Percentiles rank a stretch among this genome's conserved stretches.
phyloP scores from a whole-genome alignment of 2,329 filamentous ascomycete genomes.

The Neonectria faginata region DNA sequence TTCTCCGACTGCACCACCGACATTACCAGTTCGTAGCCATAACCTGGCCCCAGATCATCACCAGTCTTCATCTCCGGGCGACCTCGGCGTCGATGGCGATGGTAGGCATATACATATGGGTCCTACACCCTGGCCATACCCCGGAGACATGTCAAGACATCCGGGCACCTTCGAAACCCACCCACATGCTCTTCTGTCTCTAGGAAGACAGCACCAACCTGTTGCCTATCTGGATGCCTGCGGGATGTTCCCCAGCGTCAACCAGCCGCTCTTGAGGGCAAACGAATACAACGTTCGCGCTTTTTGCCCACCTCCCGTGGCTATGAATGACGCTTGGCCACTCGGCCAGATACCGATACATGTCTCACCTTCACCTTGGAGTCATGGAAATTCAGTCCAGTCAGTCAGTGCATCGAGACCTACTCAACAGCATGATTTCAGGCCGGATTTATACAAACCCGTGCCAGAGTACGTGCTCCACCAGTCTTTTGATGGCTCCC shows the following conservation, averaged over 20 bases:
- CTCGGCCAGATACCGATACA: slow-evolving; percentile 48
- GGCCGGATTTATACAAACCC: slow-evolving; percentile 25
- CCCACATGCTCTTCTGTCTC: slow-evolving; percentile 27
- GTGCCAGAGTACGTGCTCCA: slow-evolving; percentile 26
- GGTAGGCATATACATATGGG: slow-evolving; percentile 24
- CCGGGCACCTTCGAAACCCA: slow-evolving; percentile 31
- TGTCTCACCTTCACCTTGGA: slow-evolving; percentile 35
- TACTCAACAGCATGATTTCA: slow-evolving; percentile 30
- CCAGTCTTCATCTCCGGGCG: slow-evolving; percentile 30
- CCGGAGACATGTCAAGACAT: slow-evolving; percentile 27
- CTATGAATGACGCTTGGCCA: slow-evolving; percentile 47
- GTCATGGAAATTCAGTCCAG: slow-evolving; percentile 30
- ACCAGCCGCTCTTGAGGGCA: slow-evolving; percentile 51
- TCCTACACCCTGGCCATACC: slow-evolving; percentile 34
- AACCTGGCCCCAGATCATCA: slow-evolving; percentile 26
- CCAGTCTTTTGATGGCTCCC: slow-evolving; percentile 27
- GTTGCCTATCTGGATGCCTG: slow-evolving; percentile 32
- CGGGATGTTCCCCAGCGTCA: slow-evolving; percentile 36
- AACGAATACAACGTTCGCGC: slow-evolving; percentile 54
- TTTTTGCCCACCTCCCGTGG: slow-evolving; percentile 52
- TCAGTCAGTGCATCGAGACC: slow-evolving; percentile 26
- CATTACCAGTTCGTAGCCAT: slow-evolving; percentile 32
- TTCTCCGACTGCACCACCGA: slow-evolving; percentile 26
- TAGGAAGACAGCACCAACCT: slow-evolving; percentile 29
- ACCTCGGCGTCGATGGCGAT: slow-evolving; percentile 32